phyloP scores from a whole-genome alignment of 441 rosid genomes.

The Adansonia madagascariensis region DNA sequence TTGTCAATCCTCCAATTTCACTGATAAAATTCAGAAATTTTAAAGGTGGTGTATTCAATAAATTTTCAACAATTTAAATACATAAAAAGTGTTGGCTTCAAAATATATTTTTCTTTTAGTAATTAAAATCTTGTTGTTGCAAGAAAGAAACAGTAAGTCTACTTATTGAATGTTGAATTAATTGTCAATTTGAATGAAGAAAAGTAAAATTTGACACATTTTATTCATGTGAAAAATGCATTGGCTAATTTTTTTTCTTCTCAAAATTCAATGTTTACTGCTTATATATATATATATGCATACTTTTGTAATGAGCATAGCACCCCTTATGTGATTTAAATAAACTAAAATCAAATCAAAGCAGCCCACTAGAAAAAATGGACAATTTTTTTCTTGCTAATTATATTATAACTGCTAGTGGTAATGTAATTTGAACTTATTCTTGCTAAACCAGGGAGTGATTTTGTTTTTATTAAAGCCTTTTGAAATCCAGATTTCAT shows the following conservation, averaged over 20 bases:
- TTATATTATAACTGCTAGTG: too few relatives aligned
- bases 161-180: constrained; percentile 7
- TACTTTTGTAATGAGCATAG: not conserved
- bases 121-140: not conserved
- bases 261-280: not conserved
- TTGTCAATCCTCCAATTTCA: not conserved
- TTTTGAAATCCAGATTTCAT: too few relatives aligned
- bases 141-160: not conserved
- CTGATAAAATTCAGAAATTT: too few relatives aligned
- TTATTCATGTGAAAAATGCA: not conserved
- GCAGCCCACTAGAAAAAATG: too few relatives aligned
- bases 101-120: not conserved
- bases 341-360: too few relatives aligned
- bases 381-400: too few relatives aligned
- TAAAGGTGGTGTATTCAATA: not conserved
- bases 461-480: too few relatives aligned
- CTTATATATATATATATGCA: not conserved
- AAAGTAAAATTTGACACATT: not conserved
- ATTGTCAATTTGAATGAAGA: not conserved
- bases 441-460: too few relatives aligned
- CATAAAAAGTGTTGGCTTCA: not conserved
- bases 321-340: not conserved
- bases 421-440: too few relatives aligned
- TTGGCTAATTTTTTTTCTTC: not conserved
- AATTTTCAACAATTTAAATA: not conserved